Base-by-base conservation (phyloP, 2,329 filamentous ascomycete species). In the Trichoderma arundinaceum region DNA sequence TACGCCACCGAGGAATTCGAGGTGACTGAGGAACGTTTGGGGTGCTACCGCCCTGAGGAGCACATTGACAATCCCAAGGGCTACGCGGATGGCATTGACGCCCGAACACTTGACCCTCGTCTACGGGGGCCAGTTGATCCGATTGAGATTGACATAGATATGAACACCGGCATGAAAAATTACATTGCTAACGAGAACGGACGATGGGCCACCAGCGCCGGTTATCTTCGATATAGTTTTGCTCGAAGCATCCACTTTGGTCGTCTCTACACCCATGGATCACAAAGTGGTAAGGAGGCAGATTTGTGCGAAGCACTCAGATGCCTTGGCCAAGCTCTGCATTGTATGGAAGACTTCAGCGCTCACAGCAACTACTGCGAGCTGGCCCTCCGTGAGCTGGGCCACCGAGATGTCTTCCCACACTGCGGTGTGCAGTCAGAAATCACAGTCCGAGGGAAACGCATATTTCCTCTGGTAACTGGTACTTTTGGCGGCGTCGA, bases 131-230 rank as follows among this genome's bases (percentile, higher is more conserved):
- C 94, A 0, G 88, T 98, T 8, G 81, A 87, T 67, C 84, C 85
- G 4, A 77, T 86, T 46, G 92, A 95, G 74, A 86, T 91, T 19
- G 88, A 91, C 67, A 86, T 95, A 65, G 92, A 95, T 72, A 80
- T 80, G 39, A 80, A 85, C 6, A 95, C 92, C 1, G 94, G 94
- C n/a, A 97, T 99, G 94, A 99, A 98, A 79, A 98, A 98, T 76
- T 99, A 99, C 77, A 98, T 99, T 71, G 89, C 94, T 67, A 98
- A 97, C 73, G 94, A 98, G 76, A 82, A 80, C 13, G 92, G 93
- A 4, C 85, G 87, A 46, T 97, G 94, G 91, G 92, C 94, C 1
- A 99, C 95, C 19, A 97, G 93, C 69, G 82, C 91, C 7, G 94
- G 91, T 44, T 97, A 94, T 73, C 84, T 97, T 67, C 88, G 89